Evolutionary conservation across 2,329 filamentous ascomycete genomes (phyloP).

Genomic region (Exophiala viscosa): DNA sequence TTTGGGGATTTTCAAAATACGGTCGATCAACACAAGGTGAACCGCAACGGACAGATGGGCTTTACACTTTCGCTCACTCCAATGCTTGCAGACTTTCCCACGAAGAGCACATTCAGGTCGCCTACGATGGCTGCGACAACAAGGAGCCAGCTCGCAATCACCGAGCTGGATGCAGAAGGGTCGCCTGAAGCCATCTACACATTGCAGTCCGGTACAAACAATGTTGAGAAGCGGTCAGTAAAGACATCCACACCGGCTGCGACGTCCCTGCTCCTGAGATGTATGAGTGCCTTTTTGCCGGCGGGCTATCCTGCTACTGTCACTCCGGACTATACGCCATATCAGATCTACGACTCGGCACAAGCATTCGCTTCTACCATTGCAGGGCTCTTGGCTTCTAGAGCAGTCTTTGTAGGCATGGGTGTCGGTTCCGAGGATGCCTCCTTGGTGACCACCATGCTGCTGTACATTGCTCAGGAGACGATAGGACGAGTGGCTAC

Average conservation of each 20-base stretch:
- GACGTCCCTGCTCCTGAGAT: slow-evolving; percentile 10
- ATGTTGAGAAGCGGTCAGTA: neutral
- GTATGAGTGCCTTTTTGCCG: slow-evolving; percentile 74
- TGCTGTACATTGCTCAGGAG: slow-evolving; percentile 79
- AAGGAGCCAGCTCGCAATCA: slow-evolving; percentile 4
- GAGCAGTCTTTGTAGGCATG: slow-evolving; percentile 72
- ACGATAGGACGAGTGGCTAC: slow-evolving; percentile 77
- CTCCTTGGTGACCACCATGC: slow-evolving; percentile 48
- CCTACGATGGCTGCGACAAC: neutral
- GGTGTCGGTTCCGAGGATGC: slow-evolving; percentile 82
- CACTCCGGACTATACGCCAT: slow-evolving; percentile 65
- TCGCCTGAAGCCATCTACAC: slow-evolving; percentile 5
- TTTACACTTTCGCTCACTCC: neutral
- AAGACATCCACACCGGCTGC: neutral
- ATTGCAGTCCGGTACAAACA: neutral
- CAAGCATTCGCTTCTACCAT: slow-evolving; percentile 84
- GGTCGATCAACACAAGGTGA: too few relatives aligned
- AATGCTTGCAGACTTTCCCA: neutral
- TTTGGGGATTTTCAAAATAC: slow-evolving; percentile 9
- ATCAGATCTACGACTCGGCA: slow-evolving; percentile 59
- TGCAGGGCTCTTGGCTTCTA: slow-evolving; percentile 71
- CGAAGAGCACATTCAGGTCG: neutral
- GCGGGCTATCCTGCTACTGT: slow-evolving; percentile 86
- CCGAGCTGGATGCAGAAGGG: slow-evolving; percentile 15
- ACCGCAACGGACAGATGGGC: neutral